phyloP scores from a whole-genome alignment of 352 stramenopile species.

The Phytopythium kandeliae region DNA sequence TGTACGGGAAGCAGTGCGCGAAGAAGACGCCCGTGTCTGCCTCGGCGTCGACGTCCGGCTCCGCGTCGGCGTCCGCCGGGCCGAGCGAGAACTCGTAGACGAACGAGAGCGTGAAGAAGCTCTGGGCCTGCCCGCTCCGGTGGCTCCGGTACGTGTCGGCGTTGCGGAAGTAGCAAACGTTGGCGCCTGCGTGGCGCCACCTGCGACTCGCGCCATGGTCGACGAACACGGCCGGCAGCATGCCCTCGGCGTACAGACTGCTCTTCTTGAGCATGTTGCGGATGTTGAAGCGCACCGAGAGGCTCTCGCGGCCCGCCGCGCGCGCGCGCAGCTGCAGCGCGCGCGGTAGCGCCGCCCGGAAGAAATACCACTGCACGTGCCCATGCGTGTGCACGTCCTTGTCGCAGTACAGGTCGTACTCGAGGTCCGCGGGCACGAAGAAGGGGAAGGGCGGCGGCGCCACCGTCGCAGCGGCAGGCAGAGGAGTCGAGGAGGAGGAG shows the following conservation, averaged over 20 bases:
- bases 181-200: constrained; percentile 63
- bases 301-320: constrained; percentile 9
- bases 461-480: no score
- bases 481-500: no score
- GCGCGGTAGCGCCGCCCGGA: constrained; percentile 34
- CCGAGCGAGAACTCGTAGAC: constrained; percentile 54
- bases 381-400: constrained; percentile 64
- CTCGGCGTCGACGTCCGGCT: constrained; percentile 14
- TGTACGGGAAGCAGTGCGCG: constrained; percentile 83
- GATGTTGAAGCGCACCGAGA: constrained; percentile 78
- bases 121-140: constrained; percentile 35
- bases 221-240: constrained; percentile 73
- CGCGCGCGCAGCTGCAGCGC: neutral
- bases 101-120: constrained; percentile 78
- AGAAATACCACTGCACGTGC: constrained; percentile 91
- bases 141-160: constrained; percentile 53
- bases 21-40: constrained; percentile 51
- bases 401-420: constrained; percentile 77
- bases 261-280: constrained; percentile 84
- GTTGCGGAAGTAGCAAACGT: constrained; percentile 86
- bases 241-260: constrained; percentile 85
- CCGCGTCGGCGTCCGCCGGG: no score
- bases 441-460: constrained; percentile 39
- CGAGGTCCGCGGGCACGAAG: constrained; percentile 48
- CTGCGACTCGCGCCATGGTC: constrained; percentile 16